Conservation (phyloP, 2,329 filamentous ascomycete species). For the Pyrenochaeta sp. region DNA sequence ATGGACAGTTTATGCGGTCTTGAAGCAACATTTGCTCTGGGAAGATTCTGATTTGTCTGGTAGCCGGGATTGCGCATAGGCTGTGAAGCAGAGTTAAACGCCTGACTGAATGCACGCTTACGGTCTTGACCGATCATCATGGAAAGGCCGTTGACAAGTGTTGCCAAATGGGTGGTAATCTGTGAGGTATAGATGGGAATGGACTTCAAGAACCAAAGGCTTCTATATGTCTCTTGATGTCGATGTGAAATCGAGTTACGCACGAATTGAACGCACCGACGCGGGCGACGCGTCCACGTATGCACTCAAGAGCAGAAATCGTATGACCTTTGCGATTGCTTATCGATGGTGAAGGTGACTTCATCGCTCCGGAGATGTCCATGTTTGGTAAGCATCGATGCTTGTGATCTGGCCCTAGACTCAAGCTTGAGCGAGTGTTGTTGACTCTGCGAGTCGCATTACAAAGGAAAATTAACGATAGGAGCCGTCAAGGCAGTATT, state of each 20-base stretch:
- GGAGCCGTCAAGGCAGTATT: background rate
- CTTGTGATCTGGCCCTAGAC: background rate
- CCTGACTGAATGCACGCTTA: slow-evolving; percentile 28
- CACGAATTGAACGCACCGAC: background rate
- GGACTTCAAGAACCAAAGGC: background rate
- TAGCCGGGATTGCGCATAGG: background rate
- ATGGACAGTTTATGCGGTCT: background rate
- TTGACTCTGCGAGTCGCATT: background rate
- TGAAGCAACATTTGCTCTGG: slow-evolving; percentile 1
- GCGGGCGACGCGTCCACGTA: background rate
- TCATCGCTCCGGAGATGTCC: background rate
- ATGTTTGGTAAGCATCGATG: background rate
- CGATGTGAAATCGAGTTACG: background rate
- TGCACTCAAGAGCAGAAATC: background rate
- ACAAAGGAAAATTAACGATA: background rate
- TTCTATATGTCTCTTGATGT: background rate
- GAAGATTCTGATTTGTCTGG: slow-evolving; percentile 1
- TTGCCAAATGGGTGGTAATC: background rate
- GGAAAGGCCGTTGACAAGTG: background rate
- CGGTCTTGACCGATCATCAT: slow-evolving; percentile 14
- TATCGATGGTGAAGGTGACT: background rate
- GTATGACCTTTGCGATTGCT: background rate
- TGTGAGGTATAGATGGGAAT: background rate
- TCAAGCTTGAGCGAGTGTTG: background rate
- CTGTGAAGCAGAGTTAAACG: slow-evolving; percentile 13